A percentile compares a stretch with the other conserved stretches of the same genome.
Conservation (phyloP, 139 green algal species). For the Tetradesmus lagerheimii region DNA sequence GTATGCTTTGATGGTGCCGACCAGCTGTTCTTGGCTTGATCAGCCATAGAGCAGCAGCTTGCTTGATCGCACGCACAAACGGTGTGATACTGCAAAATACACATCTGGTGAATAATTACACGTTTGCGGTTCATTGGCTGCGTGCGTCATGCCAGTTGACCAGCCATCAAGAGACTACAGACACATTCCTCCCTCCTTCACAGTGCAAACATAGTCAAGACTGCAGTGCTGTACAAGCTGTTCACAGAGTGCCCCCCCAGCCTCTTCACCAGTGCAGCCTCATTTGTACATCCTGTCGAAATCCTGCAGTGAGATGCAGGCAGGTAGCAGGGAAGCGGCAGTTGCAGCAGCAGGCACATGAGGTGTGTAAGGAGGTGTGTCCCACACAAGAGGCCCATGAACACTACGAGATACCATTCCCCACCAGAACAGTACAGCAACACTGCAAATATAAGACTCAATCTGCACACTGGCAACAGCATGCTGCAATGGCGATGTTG, state of each 20-base stretch:
- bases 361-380: not conserved
- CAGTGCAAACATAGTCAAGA: not conserved
- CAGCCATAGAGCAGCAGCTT: not conserved
- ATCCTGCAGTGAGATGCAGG: slow-evolving; percentile 6
- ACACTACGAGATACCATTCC: not conserved
- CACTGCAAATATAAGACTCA: not conserved
- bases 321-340: no score
- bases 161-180: no score
- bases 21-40: not conserved
- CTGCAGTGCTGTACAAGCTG: not conserved
- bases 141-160: no score
- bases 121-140: no score
- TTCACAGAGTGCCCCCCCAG: not conserved
- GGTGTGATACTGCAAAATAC: not conserved
- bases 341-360: not conserved
- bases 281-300: slow-evolving; percentile 35
- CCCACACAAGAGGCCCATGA: not conserved
- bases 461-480: not conserved
- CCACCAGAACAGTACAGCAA: not conserved
- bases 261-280: not conserved
- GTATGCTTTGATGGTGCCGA: not conserved
- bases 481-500: not conserved
- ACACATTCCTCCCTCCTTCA: not conserved
- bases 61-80: not conserved
- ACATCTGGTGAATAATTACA: not conserved